A percentile compares a stretch with the other conserved stretches of the same genome.
Evolutionary conservation across 1,284 basidiomycete species (phyloP).

Genomic region (Clitocybe nebularis): DNA sequence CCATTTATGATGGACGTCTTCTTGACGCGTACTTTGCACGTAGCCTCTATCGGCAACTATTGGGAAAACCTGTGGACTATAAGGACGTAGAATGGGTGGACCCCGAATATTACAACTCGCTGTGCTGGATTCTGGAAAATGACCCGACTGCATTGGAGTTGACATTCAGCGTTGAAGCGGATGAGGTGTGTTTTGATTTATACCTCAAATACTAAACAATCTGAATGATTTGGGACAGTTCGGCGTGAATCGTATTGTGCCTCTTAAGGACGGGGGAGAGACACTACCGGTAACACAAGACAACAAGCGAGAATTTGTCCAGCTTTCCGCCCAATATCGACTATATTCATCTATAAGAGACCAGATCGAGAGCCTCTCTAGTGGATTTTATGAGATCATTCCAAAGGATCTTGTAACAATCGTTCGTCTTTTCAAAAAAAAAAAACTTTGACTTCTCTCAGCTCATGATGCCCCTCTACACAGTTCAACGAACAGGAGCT

Average conservation of each 20-base stretch:
- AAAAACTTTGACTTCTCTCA: constrained; percentile 4
- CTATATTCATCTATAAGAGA: constrained; percentile 93
- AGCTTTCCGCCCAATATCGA: constrained; percentile 87
- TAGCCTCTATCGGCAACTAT: constrained; percentile 89
- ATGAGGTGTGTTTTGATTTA: constrained; percentile 60
- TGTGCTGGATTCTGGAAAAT: constrained; percentile 90
- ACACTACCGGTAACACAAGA: constrained; percentile 86
- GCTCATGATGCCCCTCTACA: constrained; percentile 24
- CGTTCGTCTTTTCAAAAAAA: constrained; percentile 38
- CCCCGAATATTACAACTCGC: constrained; percentile 93
- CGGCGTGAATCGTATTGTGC: constrained; percentile 82
- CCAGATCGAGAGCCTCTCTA: constrained; percentile 90
- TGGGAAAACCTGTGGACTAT: constrained; percentile 90
- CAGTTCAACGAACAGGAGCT: constrained; percentile 98
- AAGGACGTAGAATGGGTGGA: constrained; percentile 95
- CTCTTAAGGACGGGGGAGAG: constrained; percentile 83
- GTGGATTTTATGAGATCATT: constrained; percentile 95
- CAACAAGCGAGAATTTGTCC: constrained; percentile 96
- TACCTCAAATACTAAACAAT: background rate
- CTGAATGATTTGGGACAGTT: constrained; percentile 68
- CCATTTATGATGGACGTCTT: constrained; percentile 92
- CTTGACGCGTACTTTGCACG: constrained; percentile 98
- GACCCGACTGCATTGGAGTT: constrained; percentile 83
- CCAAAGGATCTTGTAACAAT: constrained; percentile 82
- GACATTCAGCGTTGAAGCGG: constrained; percentile 88